phyloP scores from a whole-genome alignment of 345 rosid species.

The Geranium brycei region DNA sequence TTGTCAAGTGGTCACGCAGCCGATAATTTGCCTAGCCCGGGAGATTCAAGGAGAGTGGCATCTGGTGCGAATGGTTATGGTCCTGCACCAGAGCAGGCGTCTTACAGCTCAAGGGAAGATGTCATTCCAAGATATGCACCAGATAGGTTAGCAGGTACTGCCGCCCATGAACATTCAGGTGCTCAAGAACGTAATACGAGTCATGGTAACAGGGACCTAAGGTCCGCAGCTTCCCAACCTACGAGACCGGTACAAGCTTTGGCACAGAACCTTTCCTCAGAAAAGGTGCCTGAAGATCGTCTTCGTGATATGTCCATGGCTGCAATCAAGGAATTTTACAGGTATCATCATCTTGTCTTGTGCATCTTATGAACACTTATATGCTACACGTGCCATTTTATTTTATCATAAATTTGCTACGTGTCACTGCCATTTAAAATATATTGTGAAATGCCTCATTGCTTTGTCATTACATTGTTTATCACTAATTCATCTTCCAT shows the following conservation, averaged over 20 bases:
- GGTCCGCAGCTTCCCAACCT: constrained; percentile 35
- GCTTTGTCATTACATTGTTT: too few relatives aligned
- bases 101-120: constrained; percentile 38
- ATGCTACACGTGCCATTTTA: too few relatives aligned
- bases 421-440: too few relatives aligned
- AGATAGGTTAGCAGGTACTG: constrained; percentile 39
- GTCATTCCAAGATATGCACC: constrained; percentile 27
- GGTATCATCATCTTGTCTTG: constrained; percentile 29
- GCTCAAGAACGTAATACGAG: constrained; percentile 35
- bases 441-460: too few relatives aligned
- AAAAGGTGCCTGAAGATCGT: constrained; percentile 47
- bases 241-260: constrained; percentile 27
- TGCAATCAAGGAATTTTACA: constrained; percentile 84
- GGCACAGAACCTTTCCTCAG: constrained; percentile 34
- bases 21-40: constrained; percentile 34
- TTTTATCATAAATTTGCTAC: too few relatives aligned
- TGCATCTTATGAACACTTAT: not conserved
- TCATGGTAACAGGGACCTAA: constrained; percentile 35
- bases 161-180: constrained; percentile 31
- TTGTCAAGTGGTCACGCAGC: constrained; percentile 21
- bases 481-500: too few relatives aligned
- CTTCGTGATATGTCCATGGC: constrained; percentile 46
- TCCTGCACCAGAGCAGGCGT: constrained; percentile 24
- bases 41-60: constrained; percentile 47
- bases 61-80: constrained; percentile 49